A percentile compares a stretch with the other conserved stretches of the same genome.
Evolutionary conservation across 108 stramenopile species (phyloP).

Genomic region (Skeletonema tropicum): DNA sequence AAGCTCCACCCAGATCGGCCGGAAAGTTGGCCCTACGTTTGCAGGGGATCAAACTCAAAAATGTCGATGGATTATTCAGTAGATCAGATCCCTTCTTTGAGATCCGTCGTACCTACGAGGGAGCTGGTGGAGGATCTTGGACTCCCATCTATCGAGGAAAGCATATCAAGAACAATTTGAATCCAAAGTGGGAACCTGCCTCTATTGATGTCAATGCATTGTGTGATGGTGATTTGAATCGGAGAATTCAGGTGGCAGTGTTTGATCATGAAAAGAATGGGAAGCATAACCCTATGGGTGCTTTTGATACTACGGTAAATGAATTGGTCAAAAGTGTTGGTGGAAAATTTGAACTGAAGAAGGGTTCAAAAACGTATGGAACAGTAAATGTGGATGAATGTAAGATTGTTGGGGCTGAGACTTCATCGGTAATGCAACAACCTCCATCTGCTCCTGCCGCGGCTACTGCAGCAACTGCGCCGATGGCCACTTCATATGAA

Average conservation of each 20-base stretch:
- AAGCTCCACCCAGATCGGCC: conserved; percentile 14
- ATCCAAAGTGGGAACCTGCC: conserved; percentile 72
- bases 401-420: conserved; percentile 33
- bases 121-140: conserved; percentile 58
- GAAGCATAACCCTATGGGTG: conserved; percentile 78
- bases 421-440: background rate
- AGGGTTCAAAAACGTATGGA: conserved; percentile 22
- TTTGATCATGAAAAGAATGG: conserved; percentile 71
- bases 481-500: background rate
- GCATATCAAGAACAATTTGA: conserved; percentile 61
- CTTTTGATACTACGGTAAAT: conserved; percentile 64
- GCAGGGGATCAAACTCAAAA: conserved; percentile 74
- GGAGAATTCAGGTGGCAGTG: conserved; percentile 70
- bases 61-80: conserved; percentile 75
- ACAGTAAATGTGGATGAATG: conserved; percentile 32
- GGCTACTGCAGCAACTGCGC: background rate
- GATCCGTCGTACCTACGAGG: conserved; percentile 52
- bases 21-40: conserved; percentile 36
- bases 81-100: conserved; percentile 87
- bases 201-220: conserved; percentile 69
- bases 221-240: conserved; percentile 80
- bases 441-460: background rate
- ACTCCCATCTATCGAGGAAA: conserved; percentile 70
- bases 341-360: conserved; percentile 17
- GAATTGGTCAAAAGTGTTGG: conserved; percentile 18